Base-by-base conservation (phyloP, 345 rosid species). In the Dovyalis caffra region DNA sequence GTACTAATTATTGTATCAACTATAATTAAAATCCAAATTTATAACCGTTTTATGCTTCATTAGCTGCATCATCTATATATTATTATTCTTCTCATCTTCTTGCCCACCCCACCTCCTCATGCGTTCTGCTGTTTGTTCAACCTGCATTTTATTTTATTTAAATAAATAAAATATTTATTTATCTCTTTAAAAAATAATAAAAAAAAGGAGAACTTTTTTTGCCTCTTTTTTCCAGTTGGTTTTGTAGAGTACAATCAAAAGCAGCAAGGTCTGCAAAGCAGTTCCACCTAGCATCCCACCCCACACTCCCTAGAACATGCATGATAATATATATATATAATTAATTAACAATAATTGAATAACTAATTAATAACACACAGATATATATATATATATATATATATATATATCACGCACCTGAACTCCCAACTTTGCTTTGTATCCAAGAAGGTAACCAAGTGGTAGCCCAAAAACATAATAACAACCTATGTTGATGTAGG, bases 221-320 rank as follows among this genome's bases (percentile, higher is more conserved):
- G 86, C 98, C 92, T 94, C 98, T 76, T 87, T 88, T 67, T 84
- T 87, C 98, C 97, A 91, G 80, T 92, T 90, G 35, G 92, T 90
- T 81, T 73, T 89, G 76, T 86, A 86, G 15, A 90, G 84, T 57
- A 90, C 85, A 34, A 86, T 32, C 64, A 88, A 49, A 6, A 90
- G 87, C 66, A 90, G 37, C 75, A 87, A 20, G 10, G 97, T 92
- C 72, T 94, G 98, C 80, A 90, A 79, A 5, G 89, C 84, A 32
- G 87, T 85, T 63, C 98, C 98, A 2, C 87, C 79, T 12, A 94
- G 86, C 98, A 94, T 92, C 60, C 95, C 97, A 26, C 80, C 80
- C 97, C 95, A 92, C 5, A 94, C 82, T 72, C 98, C 97, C 97
- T 92, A 18, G 1, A 20, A n/a, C n/a, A n/a, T n/a, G n/a, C n/a